phyloP scores from a whole-genome alignment of 2,329 filamentous ascomycete species.

The Exophiala viscosa region DNA sequence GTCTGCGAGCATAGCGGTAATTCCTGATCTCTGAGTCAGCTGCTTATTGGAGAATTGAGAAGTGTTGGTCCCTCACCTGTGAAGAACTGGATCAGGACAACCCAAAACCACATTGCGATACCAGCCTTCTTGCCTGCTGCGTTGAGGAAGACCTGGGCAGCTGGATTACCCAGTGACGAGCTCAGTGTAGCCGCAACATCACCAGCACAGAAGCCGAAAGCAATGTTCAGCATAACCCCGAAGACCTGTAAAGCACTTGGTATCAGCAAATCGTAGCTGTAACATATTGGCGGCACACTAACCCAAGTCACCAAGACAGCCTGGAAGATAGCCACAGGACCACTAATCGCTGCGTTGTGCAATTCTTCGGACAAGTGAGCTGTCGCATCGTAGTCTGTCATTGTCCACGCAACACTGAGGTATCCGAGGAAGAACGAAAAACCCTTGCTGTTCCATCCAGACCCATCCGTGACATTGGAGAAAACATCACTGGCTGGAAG shows the following conservation, averaged over 20 bases:
- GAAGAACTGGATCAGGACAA: not conserved
- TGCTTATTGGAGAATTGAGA: not conserved
- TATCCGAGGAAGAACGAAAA: constrained; percentile 62
- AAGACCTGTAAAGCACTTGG: too few relatives aligned
- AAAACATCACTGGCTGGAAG: constrained; percentile 60
- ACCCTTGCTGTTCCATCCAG: constrained; percentile 58
- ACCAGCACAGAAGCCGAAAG: constrained; percentile 27
- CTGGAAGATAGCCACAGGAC: constrained; percentile 56
- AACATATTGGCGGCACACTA: too few relatives aligned
- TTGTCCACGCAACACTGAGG: constrained; percentile 49
- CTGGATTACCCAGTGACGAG: constrained; percentile 58
- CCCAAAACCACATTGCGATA: constrained; percentile 39
- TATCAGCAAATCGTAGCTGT: too few relatives aligned
- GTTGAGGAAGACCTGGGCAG: constrained; percentile 59
- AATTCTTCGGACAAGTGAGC: constrained; percentile 68
- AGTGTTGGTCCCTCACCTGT: not conserved
- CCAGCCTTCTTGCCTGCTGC: constrained; percentile 56
- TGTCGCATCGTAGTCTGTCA: constrained; percentile 66
- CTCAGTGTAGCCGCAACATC: constrained; percentile 56
- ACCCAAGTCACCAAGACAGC: not conserved
- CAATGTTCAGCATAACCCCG: not conserved
- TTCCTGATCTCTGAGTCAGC: not conserved
- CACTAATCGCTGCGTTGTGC: constrained; percentile 58
- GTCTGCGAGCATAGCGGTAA: not conserved
- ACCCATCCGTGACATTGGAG: constrained; percentile 58